Percentiles rank a stretch among this genome's conserved stretches.
Conservation (phyloP, 148 eudicot species). For the Gaultheria prostrata region DNA sequence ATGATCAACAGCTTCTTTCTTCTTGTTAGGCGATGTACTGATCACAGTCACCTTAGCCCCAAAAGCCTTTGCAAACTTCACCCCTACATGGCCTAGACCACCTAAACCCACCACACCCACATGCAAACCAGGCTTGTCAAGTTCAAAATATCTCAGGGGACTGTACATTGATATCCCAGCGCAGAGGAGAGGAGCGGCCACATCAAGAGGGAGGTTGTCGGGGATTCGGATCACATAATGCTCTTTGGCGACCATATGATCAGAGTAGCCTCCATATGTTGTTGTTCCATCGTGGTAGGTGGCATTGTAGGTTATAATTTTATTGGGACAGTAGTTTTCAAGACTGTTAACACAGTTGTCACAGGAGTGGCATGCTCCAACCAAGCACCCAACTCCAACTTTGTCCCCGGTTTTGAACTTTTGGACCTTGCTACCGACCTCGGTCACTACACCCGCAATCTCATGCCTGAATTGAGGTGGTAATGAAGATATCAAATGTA, state of each 20-base stretch:
- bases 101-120: constrained; percentile 18
- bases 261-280: constrained; percentile 35
- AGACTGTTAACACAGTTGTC: constrained; percentile 20
- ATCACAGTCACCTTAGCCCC: constrained; percentile 15
- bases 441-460: constrained; percentile 35
- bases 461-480: constrained; percentile 27
- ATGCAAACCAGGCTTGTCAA: constrained; percentile 16
- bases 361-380: constrained; percentile 34
- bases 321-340: constrained; percentile 27
- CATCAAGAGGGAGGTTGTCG: constrained; percentile 30
- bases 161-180: constrained; percentile 11
- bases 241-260: constrained; percentile 30
- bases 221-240: constrained; percentile 28
- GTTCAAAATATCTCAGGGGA: not conserved
- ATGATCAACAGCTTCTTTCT: constrained; percentile 9
- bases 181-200: constrained; percentile 13
- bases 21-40: constrained; percentile 9
- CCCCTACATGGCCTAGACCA: constrained; percentile 11
- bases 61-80: constrained; percentile 17
- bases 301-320: constrained; percentile 18
- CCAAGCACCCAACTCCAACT: constrained; percentile 33
- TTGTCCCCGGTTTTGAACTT: constrained; percentile 30
- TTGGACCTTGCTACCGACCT: constrained; percentile 28
- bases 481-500: not conserved
- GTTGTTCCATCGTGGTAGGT: constrained; percentile 19